These are phyloP conservation scores for Firmiana major DNA, from an alignment of 345 rosid species.

Conservation along the genomic window DNA sequence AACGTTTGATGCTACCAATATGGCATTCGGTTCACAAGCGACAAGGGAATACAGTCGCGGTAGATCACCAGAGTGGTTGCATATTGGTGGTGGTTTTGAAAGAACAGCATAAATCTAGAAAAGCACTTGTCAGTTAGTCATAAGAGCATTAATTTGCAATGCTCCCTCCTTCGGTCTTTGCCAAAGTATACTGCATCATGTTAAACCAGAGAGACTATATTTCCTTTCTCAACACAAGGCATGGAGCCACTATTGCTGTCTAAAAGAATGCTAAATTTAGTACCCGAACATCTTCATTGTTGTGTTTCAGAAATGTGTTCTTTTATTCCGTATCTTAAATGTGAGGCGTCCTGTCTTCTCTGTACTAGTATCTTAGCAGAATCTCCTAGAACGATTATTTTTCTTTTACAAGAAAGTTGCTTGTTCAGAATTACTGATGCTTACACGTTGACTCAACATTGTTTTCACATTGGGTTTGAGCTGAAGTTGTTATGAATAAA, in stretches of 20 bases:
- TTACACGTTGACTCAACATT: conserved; percentile 14
- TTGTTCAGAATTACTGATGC: conserved; percentile 17
- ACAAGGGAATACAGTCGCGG: conserved; percentile 55
- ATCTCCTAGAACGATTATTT: conserved; percentile 6
- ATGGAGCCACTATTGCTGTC: conserved; percentile 25
- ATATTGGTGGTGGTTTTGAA: conserved; percentile 71
- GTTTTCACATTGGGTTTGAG: conserved; percentile 10
- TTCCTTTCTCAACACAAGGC: conserved; percentile 27
- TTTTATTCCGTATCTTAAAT: conserved; percentile 12
- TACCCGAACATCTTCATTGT: conserved; percentile 23
- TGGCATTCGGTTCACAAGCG: conserved; percentile 61
- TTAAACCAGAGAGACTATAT: conserved; percentile 22
- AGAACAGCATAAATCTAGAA: conserved; percentile 38
- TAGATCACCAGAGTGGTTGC: conserved; percentile 86
- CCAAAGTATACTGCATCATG: conserved; percentile 21
- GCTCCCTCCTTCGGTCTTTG: conserved; percentile 21
- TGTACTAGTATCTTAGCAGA: conserved; percentile 24
- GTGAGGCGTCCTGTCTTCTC: conserved; percentile 19
- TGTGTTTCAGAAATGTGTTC: conserved; percentile 29
- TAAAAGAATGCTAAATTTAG: conserved; percentile 18
- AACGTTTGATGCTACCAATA: conserved; percentile 45
- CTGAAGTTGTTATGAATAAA: conserved; percentile 15
- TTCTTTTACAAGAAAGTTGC: conserved; percentile 25
- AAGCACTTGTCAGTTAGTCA: conserved; percentile 14
- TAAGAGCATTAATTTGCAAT: conserved; percentile 31